Conservation (phyloP, 208 protist genomes). For the Endotrypanum monterogeii region DNA sequence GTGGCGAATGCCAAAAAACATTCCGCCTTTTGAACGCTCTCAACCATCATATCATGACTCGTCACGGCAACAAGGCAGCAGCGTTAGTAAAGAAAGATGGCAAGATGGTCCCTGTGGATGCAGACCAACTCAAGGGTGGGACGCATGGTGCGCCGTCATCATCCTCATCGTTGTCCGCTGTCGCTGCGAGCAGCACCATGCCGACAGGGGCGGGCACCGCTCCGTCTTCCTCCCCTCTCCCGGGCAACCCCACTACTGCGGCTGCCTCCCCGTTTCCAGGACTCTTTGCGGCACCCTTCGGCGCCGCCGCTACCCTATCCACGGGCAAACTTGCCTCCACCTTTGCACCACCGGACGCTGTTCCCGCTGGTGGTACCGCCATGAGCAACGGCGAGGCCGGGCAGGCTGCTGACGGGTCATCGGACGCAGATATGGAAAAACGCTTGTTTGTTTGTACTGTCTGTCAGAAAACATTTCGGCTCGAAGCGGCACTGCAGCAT, state of each 20-base stretch:
- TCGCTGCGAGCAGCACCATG: constrained; percentile 8
- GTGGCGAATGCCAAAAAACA: constrained; percentile 77
- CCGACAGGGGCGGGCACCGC: constrained; percentile 1
- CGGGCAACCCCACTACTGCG: not conserved
- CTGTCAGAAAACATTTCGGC: constrained; percentile 87
- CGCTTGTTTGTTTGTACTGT: constrained; percentile 82
- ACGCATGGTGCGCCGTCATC: constrained; percentile 3
- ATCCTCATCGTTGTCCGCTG: constrained; percentile 1
- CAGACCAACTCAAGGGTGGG: constrained; percentile 19
- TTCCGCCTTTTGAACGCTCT: constrained; percentile 90
- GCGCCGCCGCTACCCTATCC: constrained; percentile 2
- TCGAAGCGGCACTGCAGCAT: constrained; percentile 88
- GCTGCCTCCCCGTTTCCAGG: constrained; percentile 22
- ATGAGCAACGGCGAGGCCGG: constrained; percentile 1
- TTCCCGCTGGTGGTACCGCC: not conserved
- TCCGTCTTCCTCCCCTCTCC: not conserved
- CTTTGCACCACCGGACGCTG: not conserved
- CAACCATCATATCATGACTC: constrained; percentile 90
- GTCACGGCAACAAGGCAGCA: constrained; percentile 75
- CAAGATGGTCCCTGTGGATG: constrained; percentile 47
- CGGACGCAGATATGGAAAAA: constrained; percentile 47
- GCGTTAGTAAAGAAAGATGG: constrained; percentile 62
- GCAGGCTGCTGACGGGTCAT: not conserved
- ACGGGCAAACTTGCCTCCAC: not conserved
- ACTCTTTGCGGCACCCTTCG: constrained; percentile 28